These are phyloP conservation scores for Cystobasidium pallidum DNA, from an alignment of 1,284 basidiomycete species.

Conservation along the genomic window DNA sequence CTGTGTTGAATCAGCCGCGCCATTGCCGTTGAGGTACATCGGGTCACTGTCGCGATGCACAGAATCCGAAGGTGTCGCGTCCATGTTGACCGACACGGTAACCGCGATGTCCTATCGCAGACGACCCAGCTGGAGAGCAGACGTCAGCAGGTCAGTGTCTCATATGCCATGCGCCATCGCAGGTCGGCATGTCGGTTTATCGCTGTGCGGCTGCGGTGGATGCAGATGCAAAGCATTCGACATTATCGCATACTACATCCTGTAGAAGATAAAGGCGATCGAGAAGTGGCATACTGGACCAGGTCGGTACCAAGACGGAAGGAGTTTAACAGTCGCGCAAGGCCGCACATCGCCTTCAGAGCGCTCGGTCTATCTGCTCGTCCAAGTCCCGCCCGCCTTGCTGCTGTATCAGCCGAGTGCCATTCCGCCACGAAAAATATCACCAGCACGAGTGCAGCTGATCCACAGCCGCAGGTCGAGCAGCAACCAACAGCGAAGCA, in stretches of 20 bases:
- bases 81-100: not conserved
- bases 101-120: not conserved
- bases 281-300: not conserved
- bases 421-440: not conserved
- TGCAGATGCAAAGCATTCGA: not conserved
- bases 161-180: not conserved
- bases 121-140: not conserved
- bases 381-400: not conserved
- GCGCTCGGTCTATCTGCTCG: not conserved
- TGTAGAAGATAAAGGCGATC: not conserved
- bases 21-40: not conserved
- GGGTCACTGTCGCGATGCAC: not conserved
- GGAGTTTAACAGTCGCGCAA: too few relatives aligned
- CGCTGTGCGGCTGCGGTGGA: not conserved
- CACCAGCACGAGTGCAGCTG: not conserved
- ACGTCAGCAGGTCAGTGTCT: slow-evolving; percentile 11
- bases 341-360: too few relatives aligned
- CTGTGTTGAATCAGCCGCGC: not conserved
- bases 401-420: not conserved
- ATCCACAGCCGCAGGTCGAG: not conserved
- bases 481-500: slow-evolving; percentile 4
- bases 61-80: not conserved
- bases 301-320: too few relatives aligned
- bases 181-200: not conserved
- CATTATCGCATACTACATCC: not conserved